A percentile compares a stretch with the other conserved stretches of the same genome.
Evolutionary conservation across 176 grass and related monocot genomes (phyloP).

Genomic region (Oryza brachyantha): DNA sequence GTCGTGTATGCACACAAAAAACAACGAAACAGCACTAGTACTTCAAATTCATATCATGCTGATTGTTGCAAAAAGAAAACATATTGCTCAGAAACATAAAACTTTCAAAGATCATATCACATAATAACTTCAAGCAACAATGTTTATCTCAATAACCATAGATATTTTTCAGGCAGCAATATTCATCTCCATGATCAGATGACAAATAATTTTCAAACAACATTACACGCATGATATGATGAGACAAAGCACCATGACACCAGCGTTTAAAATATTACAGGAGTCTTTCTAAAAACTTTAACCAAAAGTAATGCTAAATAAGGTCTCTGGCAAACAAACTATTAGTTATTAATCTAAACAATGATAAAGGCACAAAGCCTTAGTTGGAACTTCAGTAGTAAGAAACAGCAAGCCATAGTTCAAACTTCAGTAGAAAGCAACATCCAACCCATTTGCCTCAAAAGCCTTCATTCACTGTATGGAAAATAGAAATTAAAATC

Average conservation of each 20-base stretch:
- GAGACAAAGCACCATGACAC: not conserved
- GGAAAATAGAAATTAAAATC: not conserved
- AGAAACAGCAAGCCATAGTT: not conserved
- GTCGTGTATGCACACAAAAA: too few relatives aligned
- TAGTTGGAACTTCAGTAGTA: not conserved
- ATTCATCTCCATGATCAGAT: too few relatives aligned
- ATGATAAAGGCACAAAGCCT: not conserved
- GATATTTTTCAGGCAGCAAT: too few relatives aligned
- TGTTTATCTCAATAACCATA: too few relatives aligned
- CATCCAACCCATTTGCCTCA: not conserved
- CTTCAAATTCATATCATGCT: too few relatives aligned
- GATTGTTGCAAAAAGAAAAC: too few relatives aligned
- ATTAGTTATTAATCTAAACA: not conserved
- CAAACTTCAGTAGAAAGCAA: not conserved
- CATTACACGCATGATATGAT: too few relatives aligned
- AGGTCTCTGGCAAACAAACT: not conserved
- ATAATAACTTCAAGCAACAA: too few relatives aligned
- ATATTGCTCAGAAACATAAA: too few relatives aligned
- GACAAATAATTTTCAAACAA: too few relatives aligned
- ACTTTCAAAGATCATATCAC: too few relatives aligned
- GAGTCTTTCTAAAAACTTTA: not conserved
- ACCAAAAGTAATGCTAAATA: not conserved
- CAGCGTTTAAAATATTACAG: not conserved
- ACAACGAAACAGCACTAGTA: too few relatives aligned
- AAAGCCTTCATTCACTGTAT: not conserved